Conservation (phyloP, 2,329 filamentous ascomycete species). For the Zymoseptoria brevis region DNA sequence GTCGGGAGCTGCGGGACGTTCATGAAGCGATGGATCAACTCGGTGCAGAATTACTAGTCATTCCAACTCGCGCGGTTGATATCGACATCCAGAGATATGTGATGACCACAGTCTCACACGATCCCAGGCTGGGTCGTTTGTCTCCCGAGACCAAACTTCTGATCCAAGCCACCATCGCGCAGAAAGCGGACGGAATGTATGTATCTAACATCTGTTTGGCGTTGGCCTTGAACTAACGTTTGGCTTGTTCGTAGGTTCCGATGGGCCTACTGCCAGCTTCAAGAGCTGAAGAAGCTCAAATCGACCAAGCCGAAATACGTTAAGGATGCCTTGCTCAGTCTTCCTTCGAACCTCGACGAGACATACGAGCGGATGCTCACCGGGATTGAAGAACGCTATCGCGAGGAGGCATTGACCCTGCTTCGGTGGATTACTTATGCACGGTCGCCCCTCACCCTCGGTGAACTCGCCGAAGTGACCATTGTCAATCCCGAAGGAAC, state of each 20-base stretch:
- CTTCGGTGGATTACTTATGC: conserved; percentile 17
- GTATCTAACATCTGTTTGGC: not conserved
- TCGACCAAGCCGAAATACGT: conserved; percentile 6
- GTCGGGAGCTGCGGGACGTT: conserved; percentile 14
- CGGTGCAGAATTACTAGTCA: not conserved
- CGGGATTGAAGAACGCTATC: conserved; percentile 7
- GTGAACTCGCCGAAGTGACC: conserved; percentile 15
- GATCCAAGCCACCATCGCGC: conserved; percentile 10
- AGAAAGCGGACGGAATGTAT: conserved; percentile 19
- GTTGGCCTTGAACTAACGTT: too few relatives aligned
- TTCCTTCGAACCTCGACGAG: conserved; percentile 16
- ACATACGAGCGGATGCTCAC: conserved; percentile 19
- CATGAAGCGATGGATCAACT: conserved; percentile 6
- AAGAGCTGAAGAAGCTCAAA: conserved; percentile 12
- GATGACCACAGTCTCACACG: conserved; percentile 3
- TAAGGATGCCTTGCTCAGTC: conserved; percentile 1
- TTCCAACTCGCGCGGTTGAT: conserved; percentile 4
- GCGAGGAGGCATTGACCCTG: conserved; percentile 6
- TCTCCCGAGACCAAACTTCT: conserved; percentile 3
- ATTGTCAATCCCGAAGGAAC: conserved; percentile 7
- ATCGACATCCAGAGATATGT: conserved; percentile 14
- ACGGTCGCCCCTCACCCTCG: conserved; percentile 7
- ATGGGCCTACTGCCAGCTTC: conserved; percentile 20
- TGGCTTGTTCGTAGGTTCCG: conserved; percentile 13
- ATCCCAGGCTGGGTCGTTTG: conserved; percentile 2